Conservation (phyloP, 2,329 filamentous ascomycete genomes). For the Cladosporium sp. region DNA sequence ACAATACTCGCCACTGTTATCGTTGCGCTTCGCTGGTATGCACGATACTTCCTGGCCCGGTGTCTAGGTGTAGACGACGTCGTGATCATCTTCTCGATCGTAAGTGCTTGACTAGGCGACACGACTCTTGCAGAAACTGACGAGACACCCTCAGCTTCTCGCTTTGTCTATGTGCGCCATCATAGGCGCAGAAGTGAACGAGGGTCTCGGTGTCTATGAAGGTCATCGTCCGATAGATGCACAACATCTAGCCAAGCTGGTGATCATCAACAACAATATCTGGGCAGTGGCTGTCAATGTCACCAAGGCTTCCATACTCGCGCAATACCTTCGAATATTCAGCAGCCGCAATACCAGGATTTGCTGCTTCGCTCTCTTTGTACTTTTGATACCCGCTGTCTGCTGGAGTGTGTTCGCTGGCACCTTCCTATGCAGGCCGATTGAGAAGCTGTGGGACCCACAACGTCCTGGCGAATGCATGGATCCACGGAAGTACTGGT, state of each 20-base stretch:
- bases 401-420: slow-evolving; percentile 35
- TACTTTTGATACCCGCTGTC: slow-evolving; percentile 24
- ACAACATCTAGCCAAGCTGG: slow-evolving; percentile 24
- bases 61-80: slow-evolving; percentile 35
- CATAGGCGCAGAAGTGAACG: slow-evolving; percentile 21
- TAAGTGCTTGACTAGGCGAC: slow-evolving; percentile 15
- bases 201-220: slow-evolving; percentile 23
- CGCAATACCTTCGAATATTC: slow-evolving; percentile 48
- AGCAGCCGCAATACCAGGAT: slow-evolving; percentile 32
- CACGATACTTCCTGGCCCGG: slow-evolving; percentile 29
- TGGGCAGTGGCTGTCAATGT: slow-evolving; percentile 33
- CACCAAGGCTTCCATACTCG: slow-evolving; percentile 46
- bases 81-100: slow-evolving; percentile 33
- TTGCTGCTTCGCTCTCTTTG: slow-evolving; percentile 37
- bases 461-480: slow-evolving; percentile 33
- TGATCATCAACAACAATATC: slow-evolving; percentile 31
- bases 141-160: slow-evolving; percentile 20
- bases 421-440: slow-evolving; percentile 39
- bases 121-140: background rate
- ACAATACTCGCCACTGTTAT: slow-evolving; percentile 28
- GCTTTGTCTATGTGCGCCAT: slow-evolving; percentile 29
- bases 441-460: slow-evolving; percentile 40
- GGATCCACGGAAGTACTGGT: slow-evolving; percentile 38
- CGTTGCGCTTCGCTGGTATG: slow-evolving; percentile 33
- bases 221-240: slow-evolving; percentile 13